Percentiles rank a stretch among this genome's conserved stretches.
These are phyloP conservation scores for Alternaria viburni DNA, from an alignment of 2,329 filamentous ascomycete genomes.

Conservation along the genomic window DNA sequence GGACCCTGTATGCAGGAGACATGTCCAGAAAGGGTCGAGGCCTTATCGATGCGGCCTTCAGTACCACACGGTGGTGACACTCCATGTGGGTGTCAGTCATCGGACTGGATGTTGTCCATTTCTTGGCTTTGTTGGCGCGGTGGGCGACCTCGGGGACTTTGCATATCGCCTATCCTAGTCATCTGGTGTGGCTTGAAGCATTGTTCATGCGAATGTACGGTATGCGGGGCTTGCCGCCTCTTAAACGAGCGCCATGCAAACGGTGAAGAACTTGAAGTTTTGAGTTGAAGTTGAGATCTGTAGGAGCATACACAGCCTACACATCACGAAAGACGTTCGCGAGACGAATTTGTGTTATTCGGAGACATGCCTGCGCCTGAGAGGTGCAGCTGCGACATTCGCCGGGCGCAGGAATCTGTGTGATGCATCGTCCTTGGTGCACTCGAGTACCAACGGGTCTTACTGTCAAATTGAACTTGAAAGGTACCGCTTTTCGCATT, in stretches of 20 bases:
- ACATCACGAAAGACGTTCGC: neutral
- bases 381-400: neutral
- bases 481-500: neutral
- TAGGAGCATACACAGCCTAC: neutral
- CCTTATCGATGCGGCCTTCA: neutral
- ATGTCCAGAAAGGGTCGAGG: neutral
- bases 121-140: neutral
- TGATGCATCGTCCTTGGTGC: neutral
- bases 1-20: neutral
- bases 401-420: neutral
- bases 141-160: neutral
- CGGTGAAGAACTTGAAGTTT: rapidly evolving
- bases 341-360: neutral
- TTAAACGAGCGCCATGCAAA: neutral
- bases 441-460: neutral
- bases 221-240: neutral
- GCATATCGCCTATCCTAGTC: neutral
- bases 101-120: neutral
- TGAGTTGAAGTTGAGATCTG: neutral
- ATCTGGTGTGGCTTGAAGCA: neutral
- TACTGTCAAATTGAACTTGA: neutral
- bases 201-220: neutral
- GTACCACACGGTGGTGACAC: neutral
- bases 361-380: neutral
- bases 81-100: too few species aligned